Evolutionary conservation across 2,329 filamentous ascomycete species (phyloP).

Genomic region (Drechmeria coniospora): DNA sequence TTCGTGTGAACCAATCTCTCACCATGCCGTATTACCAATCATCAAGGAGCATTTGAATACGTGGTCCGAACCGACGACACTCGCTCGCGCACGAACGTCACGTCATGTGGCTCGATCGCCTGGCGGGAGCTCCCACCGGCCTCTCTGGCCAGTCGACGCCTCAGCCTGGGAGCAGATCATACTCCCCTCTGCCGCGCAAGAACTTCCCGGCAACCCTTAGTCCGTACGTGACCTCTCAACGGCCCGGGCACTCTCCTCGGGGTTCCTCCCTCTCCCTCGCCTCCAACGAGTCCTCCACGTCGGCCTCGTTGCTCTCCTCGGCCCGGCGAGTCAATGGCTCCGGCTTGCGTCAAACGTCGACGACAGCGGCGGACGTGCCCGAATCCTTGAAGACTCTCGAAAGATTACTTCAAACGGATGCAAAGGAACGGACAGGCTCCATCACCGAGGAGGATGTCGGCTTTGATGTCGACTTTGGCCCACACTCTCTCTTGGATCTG

Average conservation of each 20-base stretch:
- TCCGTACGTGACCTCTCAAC: slow-evolving; percentile 51
- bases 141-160: slow-evolving; percentile 43
- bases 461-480: slow-evolving; percentile 63
- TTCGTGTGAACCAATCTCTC: too few relatives aligned
- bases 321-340: slow-evolving; percentile 53
- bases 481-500: slow-evolving; percentile 61
- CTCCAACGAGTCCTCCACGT: slow-evolving; percentile 62
- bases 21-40: too few relatives aligned
- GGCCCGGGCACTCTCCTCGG: slow-evolving; percentile 52
- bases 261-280: slow-evolving; percentile 67
- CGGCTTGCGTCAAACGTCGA: slow-evolving; percentile 42
- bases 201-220: slow-evolving; percentile 53
- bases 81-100: not conserved
- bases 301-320: slow-evolving; percentile 53
- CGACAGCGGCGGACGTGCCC: slow-evolving; percentile 29
- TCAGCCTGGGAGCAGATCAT: slow-evolving; percentile 48
- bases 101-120: slow-evolving; percentile 81
- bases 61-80: too few relatives aligned
- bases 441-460: slow-evolving; percentile 39
- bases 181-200: slow-evolving; percentile 54
- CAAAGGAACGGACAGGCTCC: slow-evolving; percentile 5
- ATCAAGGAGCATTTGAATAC: too few relatives aligned
- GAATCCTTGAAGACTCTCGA: slow-evolving; percentile 59
- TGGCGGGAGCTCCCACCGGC: slow-evolving; percentile 50
- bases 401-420: slow-evolving; percentile 20